Evolutionary conservation across 495 filamentous ascomycete genomes (phyloP), one percentile per base, ranked within the genome.

Genomic region (Glarea lozoyensis): DNA sequence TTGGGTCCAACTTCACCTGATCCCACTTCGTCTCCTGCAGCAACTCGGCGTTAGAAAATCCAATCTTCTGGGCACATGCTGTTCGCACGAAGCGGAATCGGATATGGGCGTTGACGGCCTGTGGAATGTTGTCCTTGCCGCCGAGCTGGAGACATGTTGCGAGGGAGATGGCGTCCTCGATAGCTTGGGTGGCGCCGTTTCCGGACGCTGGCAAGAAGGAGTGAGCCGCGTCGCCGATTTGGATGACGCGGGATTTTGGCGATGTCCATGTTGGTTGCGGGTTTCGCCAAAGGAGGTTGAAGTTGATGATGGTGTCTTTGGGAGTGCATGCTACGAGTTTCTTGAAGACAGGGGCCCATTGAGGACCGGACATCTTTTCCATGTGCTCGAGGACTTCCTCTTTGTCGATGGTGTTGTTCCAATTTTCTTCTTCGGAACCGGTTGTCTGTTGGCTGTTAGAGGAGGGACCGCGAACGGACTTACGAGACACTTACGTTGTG

Each of bases 171-270:
- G 71, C 81, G 50, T 85, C 82, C 46, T 86, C 82, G 44, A 86
- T 75, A 0, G 82, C 81, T 50, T 82, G 80, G 4, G 78, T 82
- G 5, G 76, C 81, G 3, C 81, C 82, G 45, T 82, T 78, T 7
- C 71, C 72, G 1, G 72, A 78, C 1, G 79, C 77, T 0, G 81
- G 81, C 9, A 84, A 62, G 57, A 82, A 83, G 12, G 80, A 75
- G 59, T 86, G 82, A 10, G 82, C 81, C 0, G 76, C 69, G 45
- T 85, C 82, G 16, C 81, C 82, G 33, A 84, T 62, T 32, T 79
- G 65, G 25, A 75, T 67, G 2, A 82, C 75, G 9, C 70, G 71
- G n/a, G 66, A 75, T 3, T 67, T 65, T 10, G 67, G 61, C n/a
- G 73, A 79, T 0, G 73, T 62, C 81, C 80, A 86, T 3, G 63